Evolutionary conservation across 345 rosid genomes (phyloP).

Genomic region (Boechera stricta): DNA sequence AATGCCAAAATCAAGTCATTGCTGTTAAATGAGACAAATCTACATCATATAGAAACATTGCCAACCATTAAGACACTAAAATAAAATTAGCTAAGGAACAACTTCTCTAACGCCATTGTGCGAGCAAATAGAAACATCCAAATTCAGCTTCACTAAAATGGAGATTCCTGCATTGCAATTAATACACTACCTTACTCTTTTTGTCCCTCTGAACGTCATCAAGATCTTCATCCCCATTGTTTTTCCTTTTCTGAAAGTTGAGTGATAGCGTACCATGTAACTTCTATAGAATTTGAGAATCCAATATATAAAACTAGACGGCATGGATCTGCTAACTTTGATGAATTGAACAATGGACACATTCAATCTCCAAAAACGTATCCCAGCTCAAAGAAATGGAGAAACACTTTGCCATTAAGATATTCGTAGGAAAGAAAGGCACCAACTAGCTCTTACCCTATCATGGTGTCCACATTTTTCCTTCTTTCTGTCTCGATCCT

Average conservation of each 20-base stretch:
- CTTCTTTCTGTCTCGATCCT: slow-evolving; percentile 75
- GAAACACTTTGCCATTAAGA: background rate
- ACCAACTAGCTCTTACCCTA: slow-evolving; percentile 61
- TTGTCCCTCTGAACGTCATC: slow-evolving; percentile 79
- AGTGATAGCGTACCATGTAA: slow-evolving; percentile 9
- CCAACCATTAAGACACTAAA: background rate
- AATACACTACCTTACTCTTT: slow-evolving; percentile 78
- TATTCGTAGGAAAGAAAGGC: background rate
- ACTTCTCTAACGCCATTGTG: background rate
- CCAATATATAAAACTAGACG: slow-evolving; percentile 1
- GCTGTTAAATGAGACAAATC: background rate
- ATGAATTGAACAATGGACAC: slow-evolving; percentile 3
- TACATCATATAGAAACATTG: background rate
- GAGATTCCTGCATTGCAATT: background rate
- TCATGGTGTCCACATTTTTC: slow-evolving; percentile 73
- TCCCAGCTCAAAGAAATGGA: background rate
- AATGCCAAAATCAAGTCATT: slow-evolving; percentile 14
- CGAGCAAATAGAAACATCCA: background rate
- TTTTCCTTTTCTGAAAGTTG: slow-evolving; percentile 84
- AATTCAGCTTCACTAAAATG: slow-evolving; percentile 22
- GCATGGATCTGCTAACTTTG: background rate
- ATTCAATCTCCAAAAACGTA: background rate
- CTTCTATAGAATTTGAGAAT: background rate
- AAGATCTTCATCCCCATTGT: slow-evolving; percentile 73
- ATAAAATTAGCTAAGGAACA: slow-evolving; percentile 3